Evolutionary conservation across 257 asterid genomes (phyloP).

Genomic region (Ehretia macrophylla): DNA sequence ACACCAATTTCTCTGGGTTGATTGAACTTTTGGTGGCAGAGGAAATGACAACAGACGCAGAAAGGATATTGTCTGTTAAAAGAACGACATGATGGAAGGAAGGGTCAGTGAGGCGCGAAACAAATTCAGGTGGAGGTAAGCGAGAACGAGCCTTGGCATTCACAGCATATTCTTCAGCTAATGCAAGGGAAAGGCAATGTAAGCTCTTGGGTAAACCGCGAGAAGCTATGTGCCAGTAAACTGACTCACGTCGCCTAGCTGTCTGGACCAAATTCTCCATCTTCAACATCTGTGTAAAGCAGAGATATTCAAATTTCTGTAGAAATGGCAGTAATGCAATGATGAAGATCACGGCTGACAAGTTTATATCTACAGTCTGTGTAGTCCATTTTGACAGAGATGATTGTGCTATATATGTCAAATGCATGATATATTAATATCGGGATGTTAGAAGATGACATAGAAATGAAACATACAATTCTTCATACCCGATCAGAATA

Average conservation of each 20-base stretch:
- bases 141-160: slow-evolving; percentile 75
- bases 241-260: slow-evolving; percentile 57
- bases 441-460: too few relatives aligned
- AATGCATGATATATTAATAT: too few relatives aligned
- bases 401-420: too few relatives aligned
- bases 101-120: slow-evolving; percentile 54
- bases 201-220: slow-evolving; percentile 66
- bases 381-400: too few relatives aligned
- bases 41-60: slow-evolving; percentile 85
- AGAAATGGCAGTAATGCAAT: too few relatives aligned
- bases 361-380: too few relatives aligned
- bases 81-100: slow-evolving; percentile 69
- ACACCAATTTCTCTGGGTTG: slow-evolving; percentile 55
- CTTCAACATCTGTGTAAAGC: slow-evolving; percentile 44
- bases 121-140: slow-evolving; percentile 65
- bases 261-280: slow-evolving; percentile 59
- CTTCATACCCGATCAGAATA: too few relatives aligned
- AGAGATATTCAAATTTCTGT: slow-evolving; percentile 3
- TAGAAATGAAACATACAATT: too few relatives aligned
- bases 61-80: slow-evolving; percentile 81
- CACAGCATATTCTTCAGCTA: slow-evolving; percentile 76
- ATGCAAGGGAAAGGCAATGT: slow-evolving; percentile 67
- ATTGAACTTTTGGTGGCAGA: slow-evolving; percentile 49
- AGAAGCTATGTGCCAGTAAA: slow-evolving; percentile 84
- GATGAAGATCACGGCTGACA: too few relatives aligned